A percentile compares a stretch with the other conserved stretches of the same genome.
These are phyloP conservation scores for Novakomyces olei DNA, from an alignment of 805 yeast genomes.

Conservation along the genomic window DNA sequence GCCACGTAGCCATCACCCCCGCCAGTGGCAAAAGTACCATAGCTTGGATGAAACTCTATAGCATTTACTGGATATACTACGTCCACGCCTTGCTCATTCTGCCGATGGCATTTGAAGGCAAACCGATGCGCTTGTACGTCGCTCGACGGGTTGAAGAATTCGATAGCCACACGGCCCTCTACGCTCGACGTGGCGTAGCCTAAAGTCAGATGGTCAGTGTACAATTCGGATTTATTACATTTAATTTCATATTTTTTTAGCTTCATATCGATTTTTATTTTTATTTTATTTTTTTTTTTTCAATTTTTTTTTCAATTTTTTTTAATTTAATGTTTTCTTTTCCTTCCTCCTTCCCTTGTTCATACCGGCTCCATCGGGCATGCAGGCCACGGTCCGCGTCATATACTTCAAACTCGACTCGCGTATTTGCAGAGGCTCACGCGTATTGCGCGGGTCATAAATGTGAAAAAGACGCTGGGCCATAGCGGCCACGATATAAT, in stretches of 20 bases:
- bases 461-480: constrained; percentile 31
- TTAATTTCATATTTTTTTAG: too few relatives aligned
- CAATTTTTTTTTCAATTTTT: too few relatives aligned
- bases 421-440: constrained; percentile 26
- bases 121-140: constrained; percentile 26
- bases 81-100: constrained; percentile 22
- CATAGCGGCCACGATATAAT: constrained; percentile 31
- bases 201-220: constrained; percentile 29
- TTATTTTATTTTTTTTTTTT: too few relatives aligned
- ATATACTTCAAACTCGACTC: constrained; percentile 50
- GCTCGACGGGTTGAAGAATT: constrained; percentile 33
- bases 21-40: constrained; percentile 25
- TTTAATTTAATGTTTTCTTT: too few relatives aligned
- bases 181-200: constrained; percentile 37
- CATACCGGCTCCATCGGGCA: too few relatives aligned
- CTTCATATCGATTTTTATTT: too few relatives aligned
- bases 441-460: constrained; percentile 31
- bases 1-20: constrained; percentile 32
- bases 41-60: constrained; percentile 20
- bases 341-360: too few relatives aligned
- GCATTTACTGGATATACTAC: constrained; percentile 32
- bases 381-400: constrained; percentile 31
- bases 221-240: too few relatives aligned
- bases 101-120: constrained; percentile 67
- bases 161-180: constrained; percentile 68